Base-by-base conservation (phyloP, 495 filamentous ascomycete genomes). In the Xylaria grammica region DNA sequence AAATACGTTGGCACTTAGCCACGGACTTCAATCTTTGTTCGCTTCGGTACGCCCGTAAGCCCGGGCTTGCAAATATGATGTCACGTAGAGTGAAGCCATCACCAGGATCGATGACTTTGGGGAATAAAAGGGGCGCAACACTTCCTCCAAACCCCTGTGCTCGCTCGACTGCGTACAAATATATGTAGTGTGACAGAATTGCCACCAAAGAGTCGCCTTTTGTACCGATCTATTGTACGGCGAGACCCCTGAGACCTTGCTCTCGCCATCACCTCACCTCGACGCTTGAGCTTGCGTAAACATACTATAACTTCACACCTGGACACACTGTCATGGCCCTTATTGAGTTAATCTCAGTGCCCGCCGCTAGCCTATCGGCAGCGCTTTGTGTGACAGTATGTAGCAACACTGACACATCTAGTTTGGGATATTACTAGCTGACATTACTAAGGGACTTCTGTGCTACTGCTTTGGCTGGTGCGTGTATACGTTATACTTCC, bases 401-500 rank as follows among this genome's bases (percentile, higher is more conserved):
- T 50, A 17, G 34, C 15, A 32, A 20, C 29, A 5, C 8, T 13
- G 27, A 32, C 0, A 30, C 17, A 7, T 19, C n/a, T 52, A 20
- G 19, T 36, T 46, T 24, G 9, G 10, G 13, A 15, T 1, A 22
- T 19, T 1, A 22, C 11, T 42, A 50, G 34, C 32, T 61, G 42
- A 61, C 24, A 26, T 52, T 9, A 6, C 9, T 1, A 10, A 61
- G 59, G 59, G 59, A 11, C 48, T 52, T 8, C 4, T 52, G 4
- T 34, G 10, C 17, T 69, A 71, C 54, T 44, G 60, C 50, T 1
- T 70, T 20, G 52, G 60, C 36, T 67, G 72, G 62, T 64, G 59
- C 30, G 48, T 75, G 3, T 79, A 81, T 40, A 71, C 62, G 19
- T 11, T 80, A 20, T 76, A 66, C 32, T 73, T 80, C 45, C 77